Evolutionary conservation across 192 early-diverging fungal genomes (phyloP).

Genomic region (Coemansia sp.): DNA sequence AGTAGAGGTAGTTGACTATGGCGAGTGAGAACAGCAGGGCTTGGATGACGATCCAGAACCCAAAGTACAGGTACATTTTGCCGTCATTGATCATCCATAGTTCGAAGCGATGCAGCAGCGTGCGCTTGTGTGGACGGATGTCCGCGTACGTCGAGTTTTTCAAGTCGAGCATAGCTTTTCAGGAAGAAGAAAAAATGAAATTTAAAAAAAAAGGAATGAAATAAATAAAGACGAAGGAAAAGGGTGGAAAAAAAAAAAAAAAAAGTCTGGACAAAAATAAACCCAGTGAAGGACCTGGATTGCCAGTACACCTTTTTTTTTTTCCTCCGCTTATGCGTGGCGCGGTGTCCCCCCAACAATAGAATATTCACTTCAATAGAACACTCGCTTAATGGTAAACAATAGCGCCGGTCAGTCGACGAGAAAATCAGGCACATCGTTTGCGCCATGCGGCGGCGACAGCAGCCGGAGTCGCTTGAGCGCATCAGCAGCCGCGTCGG

Average conservation of each 20-base stretch:
- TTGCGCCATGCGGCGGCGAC: background rate
- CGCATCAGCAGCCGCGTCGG: background rate
- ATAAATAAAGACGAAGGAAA: too few relatives aligned
- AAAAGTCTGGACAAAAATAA: background rate
- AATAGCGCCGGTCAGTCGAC: constrained; percentile 8
- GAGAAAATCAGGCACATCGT: constrained; percentile 15
- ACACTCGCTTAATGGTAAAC: background rate
- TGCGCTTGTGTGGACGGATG: constrained; percentile 33
- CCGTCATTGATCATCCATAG: constrained; percentile 58
- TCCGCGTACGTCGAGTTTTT: constrained; percentile 45
- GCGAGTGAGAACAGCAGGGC: constrained; percentile 61
- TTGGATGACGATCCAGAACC: constrained; percentile 66
- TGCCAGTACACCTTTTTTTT: too few relatives aligned
- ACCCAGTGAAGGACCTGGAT: background rate
- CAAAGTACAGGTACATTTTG: constrained; percentile 58
- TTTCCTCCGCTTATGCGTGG: too few relatives aligned
- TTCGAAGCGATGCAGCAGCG: constrained; percentile 48
- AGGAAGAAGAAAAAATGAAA: background rate
- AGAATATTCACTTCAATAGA: too few relatives aligned
- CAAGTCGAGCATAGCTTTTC: constrained; percentile 48
- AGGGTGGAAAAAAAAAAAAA: constrained; percentile 4
- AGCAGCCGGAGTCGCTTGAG: constrained; percentile 10
- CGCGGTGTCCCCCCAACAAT: too few relatives aligned
- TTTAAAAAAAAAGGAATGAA: too few relatives aligned
- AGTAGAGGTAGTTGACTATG: constrained; percentile 65